Percentiles rank a stretch among this genome's conserved stretches.
These are phyloP conservation scores for Nidula niveotomentosa DNA, from an alignment of 1,284 basidiomycete species.

Conservation along the genomic window DNA sequence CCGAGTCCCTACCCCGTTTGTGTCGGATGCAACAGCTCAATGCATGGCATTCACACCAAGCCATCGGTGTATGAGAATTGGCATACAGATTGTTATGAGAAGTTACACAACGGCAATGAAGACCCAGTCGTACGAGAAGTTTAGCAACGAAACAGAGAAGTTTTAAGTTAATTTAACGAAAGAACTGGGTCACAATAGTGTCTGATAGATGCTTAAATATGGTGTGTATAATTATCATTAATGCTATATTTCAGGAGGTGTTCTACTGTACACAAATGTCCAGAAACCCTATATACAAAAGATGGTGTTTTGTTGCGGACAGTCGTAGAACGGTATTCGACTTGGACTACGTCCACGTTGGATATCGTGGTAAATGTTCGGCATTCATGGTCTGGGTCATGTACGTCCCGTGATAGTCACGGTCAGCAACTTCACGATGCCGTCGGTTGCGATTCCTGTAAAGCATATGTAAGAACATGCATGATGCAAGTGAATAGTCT, in stretches of 20 bases:
- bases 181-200: too few relatives aligned
- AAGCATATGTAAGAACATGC: too few relatives aligned
- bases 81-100: slow-evolving; percentile 12
- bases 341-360: too few relatives aligned
- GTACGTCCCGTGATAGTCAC: neutral
- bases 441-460: slow-evolving; percentile 9
- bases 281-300: too few relatives aligned
- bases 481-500: neutral
- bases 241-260: too few relatives aligned
- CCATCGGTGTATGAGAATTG: slow-evolving; percentile 5
- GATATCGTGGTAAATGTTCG: too few relatives aligned
- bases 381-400: too few relatives aligned
- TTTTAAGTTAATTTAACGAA: neutral
- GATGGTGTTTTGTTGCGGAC: too few relatives aligned
- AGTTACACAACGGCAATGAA: slow-evolving; percentile 1
- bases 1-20: slow-evolving; percentile 14
- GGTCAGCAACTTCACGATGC: slow-evolving; percentile 8
- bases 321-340: too few relatives aligned
- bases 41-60: slow-evolving; percentile 2
- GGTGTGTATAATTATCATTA: too few relatives aligned
- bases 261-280: too few relatives aligned
- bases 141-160: neutral
- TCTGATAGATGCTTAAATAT: too few relatives aligned
- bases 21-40: slow-evolving; percentile 13
- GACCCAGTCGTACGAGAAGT: neutral